These are phyloP conservation scores for Psidium guajava DNA, from an alignment of 345 rosid genomes.

Conservation along the genomic window DNA sequence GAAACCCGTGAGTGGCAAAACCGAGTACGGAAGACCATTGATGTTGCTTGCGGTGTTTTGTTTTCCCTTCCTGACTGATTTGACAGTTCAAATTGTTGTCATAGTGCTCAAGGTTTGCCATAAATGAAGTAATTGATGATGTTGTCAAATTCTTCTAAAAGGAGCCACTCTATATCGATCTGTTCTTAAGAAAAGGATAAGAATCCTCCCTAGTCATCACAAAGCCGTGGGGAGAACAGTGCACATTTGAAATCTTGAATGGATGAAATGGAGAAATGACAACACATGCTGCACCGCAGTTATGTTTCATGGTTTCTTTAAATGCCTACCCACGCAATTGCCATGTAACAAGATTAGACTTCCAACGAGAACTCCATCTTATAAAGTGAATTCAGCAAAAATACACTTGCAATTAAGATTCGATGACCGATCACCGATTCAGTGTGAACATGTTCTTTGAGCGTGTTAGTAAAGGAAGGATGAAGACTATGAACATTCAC, in stretches of 20 bases:
- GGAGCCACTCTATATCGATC: neutral
- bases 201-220: neutral
- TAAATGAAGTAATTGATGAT: neutral
- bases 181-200: neutral
- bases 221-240: neutral
- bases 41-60: neutral
- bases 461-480: neutral
- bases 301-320: too few relatives aligned
- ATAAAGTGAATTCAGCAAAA: too few relatives aligned
- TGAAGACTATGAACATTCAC: neutral
- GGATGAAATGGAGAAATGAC: too few relatives aligned
- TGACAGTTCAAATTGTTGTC: neutral
- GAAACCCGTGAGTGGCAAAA: neutral
- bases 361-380: too few relatives aligned
- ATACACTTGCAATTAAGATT: too few relatives aligned
- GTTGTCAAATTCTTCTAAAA: neutral
- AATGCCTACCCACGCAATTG: rapidly evolving
- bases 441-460: too few relatives aligned
- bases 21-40: neutral
- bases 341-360: neutral
- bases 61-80: neutral
- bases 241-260: too few relatives aligned
- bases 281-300: neutral
- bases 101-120: neutral
- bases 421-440: too few relatives aligned